phyloP scores from a whole-genome alignment of 169 alveolate genomes.

The Fabrea salina region DNA sequence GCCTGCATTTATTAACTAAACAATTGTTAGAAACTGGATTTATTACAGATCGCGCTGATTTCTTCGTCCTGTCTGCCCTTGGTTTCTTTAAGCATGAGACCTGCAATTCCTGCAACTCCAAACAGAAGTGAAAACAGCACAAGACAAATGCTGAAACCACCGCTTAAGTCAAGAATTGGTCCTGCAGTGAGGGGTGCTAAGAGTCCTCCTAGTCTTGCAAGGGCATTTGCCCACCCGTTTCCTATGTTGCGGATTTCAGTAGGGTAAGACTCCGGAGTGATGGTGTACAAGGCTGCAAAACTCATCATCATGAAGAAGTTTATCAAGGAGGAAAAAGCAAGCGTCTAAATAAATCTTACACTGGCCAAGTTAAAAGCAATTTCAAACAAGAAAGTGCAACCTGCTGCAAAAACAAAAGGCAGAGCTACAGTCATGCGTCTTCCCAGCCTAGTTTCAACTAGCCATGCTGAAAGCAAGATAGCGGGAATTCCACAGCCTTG shows the following conservation, averaged over 20 bases:
- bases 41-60: too few species aligned
- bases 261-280: slow-evolving; percentile 27
- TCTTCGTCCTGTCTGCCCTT: too few species aligned
- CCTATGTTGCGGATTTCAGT: slow-evolving; percentile 30
- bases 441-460: slow-evolving; percentile 16
- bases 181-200: slow-evolving; percentile 28
- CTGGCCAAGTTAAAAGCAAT: background rate
- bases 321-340: background rate
- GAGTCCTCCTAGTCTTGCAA: background rate
- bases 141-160: slow-evolving; percentile 1
- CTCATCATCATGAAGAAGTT: background rate
- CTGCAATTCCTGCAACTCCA: background rate
- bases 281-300: slow-evolving; percentile 1
- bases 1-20: too few species aligned
- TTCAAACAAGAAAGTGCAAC: background rate
- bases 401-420: background rate
- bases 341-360: background rate
- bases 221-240: background rate
- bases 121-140: background rate
- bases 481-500: slow-evolving; percentile 28
- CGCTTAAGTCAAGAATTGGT: background rate
- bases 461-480: background rate
- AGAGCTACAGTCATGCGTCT: slow-evolving; percentile 1
- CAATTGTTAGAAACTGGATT: too few species aligned
- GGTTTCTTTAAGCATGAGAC: slow-evolving; percentile 9